Evolutionary conservation across 2,329 filamentous ascomycete genomes (phyloP), one percentile per base, ranked within the genome.

Genomic region (Aspergillus aculeatinus): DNA sequence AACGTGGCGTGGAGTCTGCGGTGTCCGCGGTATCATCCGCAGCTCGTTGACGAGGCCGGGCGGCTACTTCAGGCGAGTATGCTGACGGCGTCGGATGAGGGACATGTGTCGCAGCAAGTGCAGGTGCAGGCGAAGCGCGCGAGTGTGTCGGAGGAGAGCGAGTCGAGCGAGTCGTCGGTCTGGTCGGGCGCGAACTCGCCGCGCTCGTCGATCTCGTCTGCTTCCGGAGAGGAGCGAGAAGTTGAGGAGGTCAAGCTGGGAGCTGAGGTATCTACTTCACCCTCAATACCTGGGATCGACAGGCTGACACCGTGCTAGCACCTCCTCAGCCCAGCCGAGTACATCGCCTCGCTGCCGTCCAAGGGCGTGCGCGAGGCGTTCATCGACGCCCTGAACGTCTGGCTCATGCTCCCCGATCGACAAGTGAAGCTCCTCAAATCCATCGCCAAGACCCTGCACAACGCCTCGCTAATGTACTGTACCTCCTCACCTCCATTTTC

Each of bases 311-410:
- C 12, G 44, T 29, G 27, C 27, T 29, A 51, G 55, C 51, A 57
- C 11, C 58, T 64, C 1, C 16, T 51, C 23, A 58, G 52, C 5
- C 51, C 60, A 21, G 57, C 57, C 5, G 60, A 62, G 12, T 77
- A 77, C 56, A 63, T 76, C 25, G 66, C 66, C 29, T 69, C 69
- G 10, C 66, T 74, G 31, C 74, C 72, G 5, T 74, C 73, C 7
- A 79, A 79, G 58, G 74, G 74, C 31, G 70, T 79, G 52, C 69
- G 76, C 9, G 65, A 70, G 16, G 68, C 71, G 48, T 61, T 78
- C 9, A 74, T 79, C 58, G 67, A 74, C 19, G 76, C 74, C 3
- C 72, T 79, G 50, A 76, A 79, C 51, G 65, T 67, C 5, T 78
- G 76, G 71, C 65, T 77, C 35, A 62, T 71, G 6, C 67, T 78